Conservation (phyloP, 225 moss, liverwort and hornwort genomes). For the Polytrichum formosum region DNA sequence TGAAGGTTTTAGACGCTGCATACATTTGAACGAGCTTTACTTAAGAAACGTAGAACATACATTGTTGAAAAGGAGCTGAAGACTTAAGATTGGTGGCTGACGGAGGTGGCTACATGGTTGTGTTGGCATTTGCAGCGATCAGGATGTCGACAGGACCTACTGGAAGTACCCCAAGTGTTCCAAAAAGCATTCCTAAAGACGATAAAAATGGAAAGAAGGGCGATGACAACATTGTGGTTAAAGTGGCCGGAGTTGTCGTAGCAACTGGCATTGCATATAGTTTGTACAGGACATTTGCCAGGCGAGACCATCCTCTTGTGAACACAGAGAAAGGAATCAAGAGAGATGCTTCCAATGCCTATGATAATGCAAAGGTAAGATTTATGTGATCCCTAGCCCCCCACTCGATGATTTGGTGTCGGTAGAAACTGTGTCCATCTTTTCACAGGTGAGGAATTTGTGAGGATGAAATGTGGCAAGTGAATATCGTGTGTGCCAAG, state of each 20-base stretch:
- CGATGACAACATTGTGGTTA: slow-evolving; percentile 26
- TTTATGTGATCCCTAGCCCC: too few species aligned
- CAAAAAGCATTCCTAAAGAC: slow-evolving; percentile 6
- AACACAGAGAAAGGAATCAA: slow-evolving; percentile 40
- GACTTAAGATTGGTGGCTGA: too few species aligned
- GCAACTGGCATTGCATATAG: slow-evolving; percentile 49
- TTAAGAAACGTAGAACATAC: too few species aligned
- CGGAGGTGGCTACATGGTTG: too few species aligned
- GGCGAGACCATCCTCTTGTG: slow-evolving; percentile 32
- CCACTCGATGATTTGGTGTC: too few species aligned
- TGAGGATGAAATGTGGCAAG: too few species aligned
- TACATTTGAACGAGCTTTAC: too few species aligned
- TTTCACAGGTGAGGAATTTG: too few species aligned
- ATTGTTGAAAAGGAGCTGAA: too few species aligned
- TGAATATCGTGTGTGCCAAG: too few species aligned
- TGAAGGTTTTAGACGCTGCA: too few species aligned
- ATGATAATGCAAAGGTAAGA: slow-evolving; percentile 27
- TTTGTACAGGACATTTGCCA: slow-evolving; percentile 47
- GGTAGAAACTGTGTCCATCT: too few species aligned
- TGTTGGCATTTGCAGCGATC: slow-evolving; percentile 7
- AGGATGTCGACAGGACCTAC: slow-evolving; percentile 32
- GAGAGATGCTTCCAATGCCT: slow-evolving; percentile 35
- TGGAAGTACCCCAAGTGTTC: slow-evolving; percentile 20
- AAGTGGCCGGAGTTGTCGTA: slow-evolving; percentile 48
- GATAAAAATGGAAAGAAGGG: slow-evolving; percentile 27